phyloP scores from a whole-genome alignment of 371 early-diverging fungal genomes.

The Basidiobolus heterosporus region DNA sequence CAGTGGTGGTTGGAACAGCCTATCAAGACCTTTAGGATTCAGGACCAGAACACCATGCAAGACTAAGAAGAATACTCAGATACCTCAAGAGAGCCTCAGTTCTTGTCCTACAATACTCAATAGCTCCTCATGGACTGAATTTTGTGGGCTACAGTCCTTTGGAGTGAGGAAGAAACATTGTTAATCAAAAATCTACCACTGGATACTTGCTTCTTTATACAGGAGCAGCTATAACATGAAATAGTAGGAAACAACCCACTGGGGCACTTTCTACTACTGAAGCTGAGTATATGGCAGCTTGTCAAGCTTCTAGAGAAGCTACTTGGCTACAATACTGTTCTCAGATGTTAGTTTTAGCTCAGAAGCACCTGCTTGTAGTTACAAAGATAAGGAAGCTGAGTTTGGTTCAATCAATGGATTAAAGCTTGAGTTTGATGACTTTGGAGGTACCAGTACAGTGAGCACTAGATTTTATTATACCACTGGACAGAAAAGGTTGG shows the following conservation, averaged over 20 bases:
- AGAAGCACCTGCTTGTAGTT: too few species aligned
- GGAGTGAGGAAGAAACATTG: conserved; percentile 1
- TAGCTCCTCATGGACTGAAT: too few species aligned
- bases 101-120: too few species aligned
- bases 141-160: conserved; percentile 5
- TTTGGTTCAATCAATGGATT: too few species aligned
- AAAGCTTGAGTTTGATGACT: too few species aligned
- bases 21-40: not conserved
- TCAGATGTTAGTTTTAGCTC: too few species aligned
- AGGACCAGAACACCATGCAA: not conserved
- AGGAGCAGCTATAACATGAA: conserved; percentile 7
- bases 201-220: conserved; percentile 4
- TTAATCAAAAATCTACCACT: conserved; percentile 2
- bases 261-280: conserved; percentile 10
- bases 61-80: conserved; percentile 1
- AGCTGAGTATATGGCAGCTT: conserved; percentile 8
- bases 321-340: too few species aligned
- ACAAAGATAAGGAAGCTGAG: too few species aligned
- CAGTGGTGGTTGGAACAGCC: conserved; percentile 1
- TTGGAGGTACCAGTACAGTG: too few species aligned
- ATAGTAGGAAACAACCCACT: conserved; percentile 2
- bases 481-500: too few species aligned
- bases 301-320: conserved; percentile 2
- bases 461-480: too few species aligned
- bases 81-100: not conserved